Evolutionary conservation across 2,329 filamentous ascomycete genomes (phyloP), one percentile per base, ranked within the genome.

Genomic region (Beauveria australis): DNA sequence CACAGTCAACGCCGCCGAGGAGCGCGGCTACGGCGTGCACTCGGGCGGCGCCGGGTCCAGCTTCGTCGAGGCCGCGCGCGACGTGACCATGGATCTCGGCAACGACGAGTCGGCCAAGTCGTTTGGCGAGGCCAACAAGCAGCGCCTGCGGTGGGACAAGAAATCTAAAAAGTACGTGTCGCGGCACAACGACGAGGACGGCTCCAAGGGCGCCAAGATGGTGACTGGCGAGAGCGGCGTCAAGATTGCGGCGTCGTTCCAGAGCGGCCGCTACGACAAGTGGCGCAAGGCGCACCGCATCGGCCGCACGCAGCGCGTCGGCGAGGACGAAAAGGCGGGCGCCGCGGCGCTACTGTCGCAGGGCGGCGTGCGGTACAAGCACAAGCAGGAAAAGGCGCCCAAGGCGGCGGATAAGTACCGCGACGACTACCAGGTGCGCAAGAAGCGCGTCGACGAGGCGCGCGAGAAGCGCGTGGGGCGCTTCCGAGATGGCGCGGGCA

Each of bases 81-180:
- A 85, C 65, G 91, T 87, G 2, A 89, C 91, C 44, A 96, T 99
- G 91, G 94, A 97, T 73, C 85, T 99, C 14, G 88, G 84, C 63
- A 92, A 92, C 70, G 94, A 99, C 74, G 94, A 97, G 66, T 84
- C 83, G 12, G 84, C 85, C 67, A 89, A 90, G 70, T 82, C 84
- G 1, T 95, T 97, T 72, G 92, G 86, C 63, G 86, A 90, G 67
- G 85, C 91, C 3, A 83, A 87, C 52, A 88, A 87, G 67, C 76
- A 86, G 53, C 84, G 86, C 66, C 88, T 96, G 86, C 88, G 94
- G 66, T 99, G 94, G 94, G 94, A 99, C 78, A 93, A 95, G 79
- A 96, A 96, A 75, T 85, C 86, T 69, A 95, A 90, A 76, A 97
- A 97, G 76, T 99, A 97, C 76, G 93, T 99, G 41, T 81, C 90